Percentiles rank a stretch among this genome's conserved stretches.
phyloP scores from a whole-genome alignment of 306 rosid genomes.

The Sophora flavescens region DNA sequence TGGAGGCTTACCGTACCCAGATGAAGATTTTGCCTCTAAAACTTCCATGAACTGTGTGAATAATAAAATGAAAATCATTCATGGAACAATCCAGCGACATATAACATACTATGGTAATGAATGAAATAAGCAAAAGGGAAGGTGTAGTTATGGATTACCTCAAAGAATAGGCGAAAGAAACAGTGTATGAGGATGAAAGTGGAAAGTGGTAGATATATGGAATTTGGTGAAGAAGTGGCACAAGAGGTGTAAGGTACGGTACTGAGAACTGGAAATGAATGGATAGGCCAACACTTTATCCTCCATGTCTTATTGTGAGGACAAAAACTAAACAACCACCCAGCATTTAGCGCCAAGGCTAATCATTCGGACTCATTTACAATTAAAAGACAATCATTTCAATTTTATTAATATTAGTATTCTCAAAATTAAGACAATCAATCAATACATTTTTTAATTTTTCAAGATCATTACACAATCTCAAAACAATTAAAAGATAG shows the following conservation, averaged over 20 bases:
- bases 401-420: no score
- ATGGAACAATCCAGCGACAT: background rate
- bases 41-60: slow-evolving; percentile 55
- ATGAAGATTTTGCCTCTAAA: slow-evolving; percentile 56
- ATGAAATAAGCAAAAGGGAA: slow-evolving; percentile 34
- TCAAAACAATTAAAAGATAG: no score
- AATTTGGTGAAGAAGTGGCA: background rate
- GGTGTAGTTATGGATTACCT: slow-evolving; percentile 21
- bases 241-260: background rate
- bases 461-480: no score
- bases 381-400: no score
- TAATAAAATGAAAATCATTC: background rate
- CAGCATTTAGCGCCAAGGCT: slow-evolving; percentile 37
- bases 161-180: slow-evolving; percentile 1
- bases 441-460: no score
- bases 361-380: no score
- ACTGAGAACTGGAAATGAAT: background rate
- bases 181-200: slow-evolving; percentile 5
- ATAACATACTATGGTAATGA: background rate
- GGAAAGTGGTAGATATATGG: background rate
- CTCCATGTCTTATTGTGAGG: slow-evolving; percentile 24
- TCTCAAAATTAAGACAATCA: no score
- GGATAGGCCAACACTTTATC: slow-evolving; percentile 33
- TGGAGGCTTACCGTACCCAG: slow-evolving; percentile 84
- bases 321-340: slow-evolving; percentile 30